Conservation (phyloP, 768 basidiomycete genomes). For the Phaeotremella fagi region DNA sequence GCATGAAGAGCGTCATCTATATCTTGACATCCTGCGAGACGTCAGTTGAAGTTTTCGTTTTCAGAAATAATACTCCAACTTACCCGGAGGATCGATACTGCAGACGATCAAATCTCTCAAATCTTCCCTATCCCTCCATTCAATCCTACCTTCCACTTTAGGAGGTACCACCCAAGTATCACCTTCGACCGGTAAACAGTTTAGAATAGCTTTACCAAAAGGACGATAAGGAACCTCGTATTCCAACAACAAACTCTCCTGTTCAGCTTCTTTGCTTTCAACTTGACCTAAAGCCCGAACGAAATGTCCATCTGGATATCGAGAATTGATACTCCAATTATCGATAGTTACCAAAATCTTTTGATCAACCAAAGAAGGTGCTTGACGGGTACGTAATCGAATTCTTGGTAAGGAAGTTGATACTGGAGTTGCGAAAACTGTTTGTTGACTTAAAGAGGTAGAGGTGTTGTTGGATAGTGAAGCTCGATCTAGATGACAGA, state of each 20-base stretch:
- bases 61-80: constrained; percentile 10
- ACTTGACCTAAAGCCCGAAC: constrained; percentile 85
- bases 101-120: constrained; percentile 79
- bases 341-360: constrained; percentile 97
- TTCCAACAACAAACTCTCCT: constrained; percentile 86
- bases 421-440: constrained; percentile 89
- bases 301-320: constrained; percentile 96
- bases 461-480: constrained; percentile 73
- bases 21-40: constrained; percentile 77
- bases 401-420: constrained; percentile 89
- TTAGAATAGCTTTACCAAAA: constrained; percentile 89
- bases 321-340: constrained; percentile 76
- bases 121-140: constrained; percentile 84
- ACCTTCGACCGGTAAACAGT: constrained; percentile 83
- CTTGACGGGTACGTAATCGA: constrained; percentile 89
- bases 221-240: constrained; percentile 94
- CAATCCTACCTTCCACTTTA: constrained; percentile 55
- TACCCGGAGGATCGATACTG: constrained; percentile 94
- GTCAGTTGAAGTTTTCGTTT: constrained; percentile 4
- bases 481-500: constrained; percentile 88
- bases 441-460: constrained; percentile 69
- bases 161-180: constrained; percentile 88
- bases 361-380: constrained; percentile 76
- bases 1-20: constrained; percentile 98
- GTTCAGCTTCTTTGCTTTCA: constrained; percentile 92